Evolutionary conservation across 352 stramenopile species (phyloP), one percentile per base, ranked within the genome.

Genomic region (Pythium coloratum): DNA sequence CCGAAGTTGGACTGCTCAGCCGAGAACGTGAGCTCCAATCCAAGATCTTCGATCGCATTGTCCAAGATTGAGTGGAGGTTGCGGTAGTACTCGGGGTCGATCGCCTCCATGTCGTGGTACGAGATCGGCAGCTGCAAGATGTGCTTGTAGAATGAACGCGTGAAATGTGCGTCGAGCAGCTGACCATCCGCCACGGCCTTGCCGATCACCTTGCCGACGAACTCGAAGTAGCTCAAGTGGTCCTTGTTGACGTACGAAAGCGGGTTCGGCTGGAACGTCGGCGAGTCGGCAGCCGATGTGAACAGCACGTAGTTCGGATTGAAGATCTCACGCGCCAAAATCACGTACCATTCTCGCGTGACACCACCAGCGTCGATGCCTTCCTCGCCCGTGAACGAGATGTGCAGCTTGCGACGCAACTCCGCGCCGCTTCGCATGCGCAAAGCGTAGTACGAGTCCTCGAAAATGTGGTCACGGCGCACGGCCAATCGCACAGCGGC

Each of bases 231-330:
- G 71, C 92, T 96, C 59, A 99, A 71, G 82, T 99, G 96, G 75
- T 99, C 97, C 32, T 98, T 95, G 75, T 99, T 99, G 64, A 99
- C 98, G 67, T 95, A 98, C 57, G 96, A 99, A 38, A 99, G 88
- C 55, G 97, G 96, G 76, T 99, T 99, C 6, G 97, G 97, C 75
- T 99, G 97, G 78, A 99, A 99, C 9, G 98, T 99, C 54, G 96
- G 97, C 12, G 97, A 98, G 81, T 99, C 98, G 26, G 97, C 97
- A 4, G 97, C 98, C 20, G 97, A 98, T 47, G 97, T 99, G 81
- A 99, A 99, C 1, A 99, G 78, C 60, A 97, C 97, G 79, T 99
- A 99, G 76, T 99, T 99, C 54, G 97, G 97, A 77, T 99, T 99
- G 82, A 99, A 99, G 70, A 99, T 99, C 77, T 99, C 97, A 68